Evolutionary conservation across 2,329 filamentous ascomycete species (phyloP).

Genomic region (Neophaeococcomyces mojaviensis): DNA sequence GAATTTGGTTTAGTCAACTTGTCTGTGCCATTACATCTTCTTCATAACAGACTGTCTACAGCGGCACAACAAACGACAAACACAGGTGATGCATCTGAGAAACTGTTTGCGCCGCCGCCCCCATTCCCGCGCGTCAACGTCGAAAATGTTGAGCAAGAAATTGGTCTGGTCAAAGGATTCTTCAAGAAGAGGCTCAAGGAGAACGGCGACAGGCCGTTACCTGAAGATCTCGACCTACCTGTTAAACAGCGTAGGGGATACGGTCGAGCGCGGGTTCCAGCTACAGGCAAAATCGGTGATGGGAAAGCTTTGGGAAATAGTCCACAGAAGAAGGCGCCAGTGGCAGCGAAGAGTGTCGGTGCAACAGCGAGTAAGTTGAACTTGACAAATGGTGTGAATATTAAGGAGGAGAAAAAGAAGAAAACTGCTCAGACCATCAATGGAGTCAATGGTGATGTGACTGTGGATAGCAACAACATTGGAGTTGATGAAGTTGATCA

Average conservation of each 20-base stretch:
- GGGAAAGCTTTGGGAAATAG: constrained; percentile 27
- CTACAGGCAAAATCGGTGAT: constrained; percentile 38
- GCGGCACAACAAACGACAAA: constrained; percentile 46
- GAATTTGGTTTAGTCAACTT: constrained; percentile 84
- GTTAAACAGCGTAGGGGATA: constrained; percentile 66
- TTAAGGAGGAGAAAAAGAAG: constrained; percentile 18
- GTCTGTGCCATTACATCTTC: constrained; percentile 84
- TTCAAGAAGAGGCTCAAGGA: constrained; percentile 83
- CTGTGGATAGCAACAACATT: constrained; percentile 14
- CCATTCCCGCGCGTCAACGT: constrained; percentile 70
- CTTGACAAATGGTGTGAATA: constrained; percentile 10
- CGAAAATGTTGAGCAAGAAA: constrained; percentile 69
- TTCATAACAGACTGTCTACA: constrained; percentile 82
- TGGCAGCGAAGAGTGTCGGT: constrained; percentile 15
- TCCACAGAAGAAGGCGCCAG: constrained; percentile 35
- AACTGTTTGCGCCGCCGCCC: constrained; percentile 56
- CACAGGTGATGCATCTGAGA: constrained; percentile 20
- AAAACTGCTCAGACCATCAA: constrained; percentile 15
- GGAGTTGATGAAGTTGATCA: constrained; percentile 16
- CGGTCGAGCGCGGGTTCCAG: constrained; percentile 37
- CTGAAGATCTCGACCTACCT: constrained; percentile 92
- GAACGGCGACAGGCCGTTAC: constrained; percentile 70
- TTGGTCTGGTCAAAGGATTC: constrained; percentile 84
- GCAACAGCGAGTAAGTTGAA: constrained; percentile 8
- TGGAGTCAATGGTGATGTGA: constrained; percentile 12